A percentile compares a stretch with the other conserved stretches of the same genome.
Evolutionary conservation across 2,329 filamentous ascomycete genomes (phyloP).

Genomic region (Graphiopsis chlorocephala): DNA sequence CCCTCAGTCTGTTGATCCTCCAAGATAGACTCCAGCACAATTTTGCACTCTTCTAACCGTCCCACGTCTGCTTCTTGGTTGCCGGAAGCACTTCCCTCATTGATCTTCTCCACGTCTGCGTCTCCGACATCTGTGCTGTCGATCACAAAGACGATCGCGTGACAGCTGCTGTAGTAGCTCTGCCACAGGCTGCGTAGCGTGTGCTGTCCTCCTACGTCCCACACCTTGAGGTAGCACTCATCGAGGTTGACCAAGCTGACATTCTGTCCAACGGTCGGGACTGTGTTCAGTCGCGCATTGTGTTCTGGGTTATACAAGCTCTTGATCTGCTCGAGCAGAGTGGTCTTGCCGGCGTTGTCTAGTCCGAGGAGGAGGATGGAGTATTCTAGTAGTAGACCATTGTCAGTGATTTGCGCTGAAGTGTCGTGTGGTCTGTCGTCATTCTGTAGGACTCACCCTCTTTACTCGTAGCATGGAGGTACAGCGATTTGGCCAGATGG

Average conservation of each 20-base stretch:
- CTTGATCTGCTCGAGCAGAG: constrained; percentile 95
- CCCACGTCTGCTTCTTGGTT: constrained; percentile 38
- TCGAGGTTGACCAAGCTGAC: constrained; percentile 86
- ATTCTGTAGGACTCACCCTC: constrained; percentile 62
- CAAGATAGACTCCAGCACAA: constrained; percentile 86
- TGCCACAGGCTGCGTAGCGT: constrained; percentile 89
- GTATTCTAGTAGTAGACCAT: constrained; percentile 63
- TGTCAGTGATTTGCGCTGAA: not conserved
- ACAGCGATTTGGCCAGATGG: constrained; percentile 91
- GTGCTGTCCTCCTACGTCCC: constrained; percentile 95
- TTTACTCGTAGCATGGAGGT: constrained; percentile 93
- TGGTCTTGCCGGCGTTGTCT: constrained; percentile 98
- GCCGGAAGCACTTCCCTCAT: constrained; percentile 18
- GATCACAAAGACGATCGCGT: constrained; percentile 97
- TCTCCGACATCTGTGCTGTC: constrained; percentile 92
- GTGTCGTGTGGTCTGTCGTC: not conserved
- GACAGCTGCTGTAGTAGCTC: constrained; percentile 88
- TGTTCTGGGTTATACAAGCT: constrained; percentile 69
- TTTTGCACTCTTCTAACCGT: constrained; percentile 79
- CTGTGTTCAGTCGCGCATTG: constrained; percentile 73
- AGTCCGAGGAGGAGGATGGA: constrained; percentile 94
- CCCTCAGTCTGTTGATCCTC: constrained; percentile 84
- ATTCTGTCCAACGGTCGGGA: constrained; percentile 96
- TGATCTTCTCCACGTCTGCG: constrained; percentile 61
- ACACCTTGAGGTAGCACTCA: constrained; percentile 96